Percentiles rank a stretch among this genome's conserved stretches.
These are phyloP conservation scores for Dictyostelium brefeldianum DNA, from an alignment of 78 protist species.

Conservation along the genomic window DNA sequence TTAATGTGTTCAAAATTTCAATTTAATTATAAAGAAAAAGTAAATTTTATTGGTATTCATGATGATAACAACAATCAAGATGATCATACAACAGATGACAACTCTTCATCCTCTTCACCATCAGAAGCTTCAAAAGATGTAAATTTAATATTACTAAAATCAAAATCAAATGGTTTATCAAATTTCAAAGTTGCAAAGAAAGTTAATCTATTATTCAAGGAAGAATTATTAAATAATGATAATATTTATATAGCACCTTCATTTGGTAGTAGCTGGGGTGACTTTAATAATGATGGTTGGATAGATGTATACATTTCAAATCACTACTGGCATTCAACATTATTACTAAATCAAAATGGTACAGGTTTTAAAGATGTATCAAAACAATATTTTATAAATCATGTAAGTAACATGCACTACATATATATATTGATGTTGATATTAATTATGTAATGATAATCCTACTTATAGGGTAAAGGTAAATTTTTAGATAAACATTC, in stretches of 20 bases:
- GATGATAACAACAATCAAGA: background rate
- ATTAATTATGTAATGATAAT: background rate
- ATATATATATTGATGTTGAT: too few species aligned
- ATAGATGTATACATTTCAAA: conserved; percentile 50
- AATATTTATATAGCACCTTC: conserved; percentile 47
- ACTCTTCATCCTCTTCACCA: background rate
- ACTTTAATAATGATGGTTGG: conserved; percentile 66
- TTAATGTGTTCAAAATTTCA: conserved; percentile 57
- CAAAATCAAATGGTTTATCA: conserved; percentile 13
- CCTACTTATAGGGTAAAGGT: background rate
- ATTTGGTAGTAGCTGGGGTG: conserved; percentile 78
- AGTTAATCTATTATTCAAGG: background rate
- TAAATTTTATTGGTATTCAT: background rate
- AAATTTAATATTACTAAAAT: background rate
- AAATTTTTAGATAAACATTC: conserved; percentile 69
- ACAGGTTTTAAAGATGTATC: conserved; percentile 32
- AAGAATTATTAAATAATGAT: background rate
- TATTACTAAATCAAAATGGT: conserved; percentile 22
- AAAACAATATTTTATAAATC: background rate
- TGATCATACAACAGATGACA: too few species aligned
- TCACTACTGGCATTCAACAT: conserved; percentile 68
- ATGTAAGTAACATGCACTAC: background rate
- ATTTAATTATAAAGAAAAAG: background rate
- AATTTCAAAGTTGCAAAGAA: background rate
- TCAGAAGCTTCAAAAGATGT: background rate